phyloP scores from a whole-genome alignment of 345 rosid genomes.

The Anastatica hierochuntica region DNA sequence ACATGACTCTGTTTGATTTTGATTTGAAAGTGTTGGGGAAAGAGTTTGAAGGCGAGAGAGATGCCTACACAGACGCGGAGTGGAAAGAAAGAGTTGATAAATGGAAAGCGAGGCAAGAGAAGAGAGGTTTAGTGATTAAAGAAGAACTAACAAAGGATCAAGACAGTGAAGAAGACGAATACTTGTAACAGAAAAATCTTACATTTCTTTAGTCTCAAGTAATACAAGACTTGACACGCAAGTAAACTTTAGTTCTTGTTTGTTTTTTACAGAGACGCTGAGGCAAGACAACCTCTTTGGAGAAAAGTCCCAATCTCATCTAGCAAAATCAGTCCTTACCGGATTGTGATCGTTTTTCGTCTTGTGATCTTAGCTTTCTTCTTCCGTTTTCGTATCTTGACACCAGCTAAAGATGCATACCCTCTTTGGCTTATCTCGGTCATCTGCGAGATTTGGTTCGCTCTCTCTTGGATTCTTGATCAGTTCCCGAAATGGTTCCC shows the following conservation, averaged over 20 bases:
- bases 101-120: constrained; percentile 88
- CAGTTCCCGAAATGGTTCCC: constrained; percentile 99
- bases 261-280: constrained; percentile 58
- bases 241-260: constrained; percentile 10
- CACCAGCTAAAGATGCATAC: constrained; percentile 83
- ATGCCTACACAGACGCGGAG: constrained; percentile 53
- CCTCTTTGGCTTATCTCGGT: constrained; percentile 93
- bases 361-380: constrained; percentile 68
- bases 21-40: constrained; percentile 41
- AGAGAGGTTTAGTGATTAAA: constrained; percentile 65
- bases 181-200: constrained; percentile 33
- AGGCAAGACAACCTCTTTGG: constrained; percentile 93
- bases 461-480: constrained; percentile 91
- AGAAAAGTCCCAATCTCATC: constrained; percentile 83
- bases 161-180: constrained; percentile 76
- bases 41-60: constrained; percentile 76
- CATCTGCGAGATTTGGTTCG: constrained; percentile 93
- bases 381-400: constrained; percentile 79
- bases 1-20: not conserved
- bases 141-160: constrained; percentile 47
- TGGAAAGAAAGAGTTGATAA: constrained; percentile 94
- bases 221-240: constrained; percentile 2
- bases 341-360: constrained; percentile 88
- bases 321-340: constrained; percentile 80
- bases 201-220: not conserved